Percentiles rank a stretch among this genome's conserved stretches.
Evolutionary conservation across 2,329 filamentous ascomycete species (phyloP).

Genomic region (Colletotrichum chlorophyti): DNA sequence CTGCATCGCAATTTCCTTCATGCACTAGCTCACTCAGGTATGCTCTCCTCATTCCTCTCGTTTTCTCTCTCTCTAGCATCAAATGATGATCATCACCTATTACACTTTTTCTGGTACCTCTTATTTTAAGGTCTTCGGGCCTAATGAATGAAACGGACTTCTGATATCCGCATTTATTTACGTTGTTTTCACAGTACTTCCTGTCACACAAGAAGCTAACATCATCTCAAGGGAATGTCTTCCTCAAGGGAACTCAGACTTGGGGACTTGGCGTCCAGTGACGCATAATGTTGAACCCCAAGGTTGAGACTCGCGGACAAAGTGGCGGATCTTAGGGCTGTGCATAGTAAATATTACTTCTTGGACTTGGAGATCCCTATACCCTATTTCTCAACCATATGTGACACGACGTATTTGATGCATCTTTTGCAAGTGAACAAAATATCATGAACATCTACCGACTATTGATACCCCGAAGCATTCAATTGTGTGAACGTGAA

Average conservation of each 20-base stretch:
- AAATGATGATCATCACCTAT: conserved; percentile 77
- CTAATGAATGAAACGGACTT: conserved; percentile 88
- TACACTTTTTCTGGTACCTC: conserved; percentile 92
- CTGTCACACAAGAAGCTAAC: conserved; percentile 5
- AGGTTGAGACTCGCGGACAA: too few relatives aligned
- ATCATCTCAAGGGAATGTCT: background rate
- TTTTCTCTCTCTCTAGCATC: conserved; percentile 32
- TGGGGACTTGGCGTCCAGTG: background rate
- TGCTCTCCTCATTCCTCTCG: conserved; percentile 32
- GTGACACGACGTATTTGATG: too few relatives aligned
- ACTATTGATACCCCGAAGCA: too few relatives aligned
- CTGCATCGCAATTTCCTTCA: background rate
- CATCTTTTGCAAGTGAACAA: too few relatives aligned
- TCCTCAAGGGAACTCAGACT: too few relatives aligned
- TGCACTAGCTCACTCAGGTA: conserved; percentile 36
- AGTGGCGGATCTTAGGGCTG: too few relatives aligned
- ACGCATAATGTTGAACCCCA: background rate
- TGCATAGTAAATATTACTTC: conserved; percentile 13
- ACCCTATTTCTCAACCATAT: background rate
- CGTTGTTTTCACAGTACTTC: background rate
- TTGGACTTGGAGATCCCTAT: too few relatives aligned
- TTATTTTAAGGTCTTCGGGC: conserved; percentile 80
- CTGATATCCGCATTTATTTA: conserved; percentile 58
- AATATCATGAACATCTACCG: too few relatives aligned
- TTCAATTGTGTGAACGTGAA: too few relatives aligned